Evolutionary conservation across 306 rosid species (phyloP).

Genomic region (Pterocarpus macrocarpus): DNA sequence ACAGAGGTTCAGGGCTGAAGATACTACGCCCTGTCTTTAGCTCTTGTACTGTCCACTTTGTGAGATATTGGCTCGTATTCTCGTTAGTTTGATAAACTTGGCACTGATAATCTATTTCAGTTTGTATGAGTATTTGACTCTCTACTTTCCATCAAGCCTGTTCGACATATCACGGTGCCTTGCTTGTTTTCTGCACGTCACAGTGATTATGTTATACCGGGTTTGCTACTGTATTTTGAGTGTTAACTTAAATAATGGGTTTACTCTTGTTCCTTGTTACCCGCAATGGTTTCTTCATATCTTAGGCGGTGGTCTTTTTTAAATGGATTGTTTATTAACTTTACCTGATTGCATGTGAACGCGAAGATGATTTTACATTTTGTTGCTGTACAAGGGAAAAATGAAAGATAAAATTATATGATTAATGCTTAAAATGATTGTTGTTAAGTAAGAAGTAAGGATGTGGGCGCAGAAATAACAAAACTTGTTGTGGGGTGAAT

Average conservation of each 20-base stretch:
- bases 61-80: conserved; percentile 50
- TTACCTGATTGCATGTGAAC: too few species aligned
- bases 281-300: neutral
- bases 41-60: conserved; percentile 25
- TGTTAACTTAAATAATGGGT: conserved; percentile 46
- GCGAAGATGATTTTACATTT: too few species aligned
- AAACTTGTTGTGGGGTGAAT: too few species aligned
- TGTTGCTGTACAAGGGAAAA: too few species aligned
- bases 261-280: neutral
- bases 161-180: conserved; percentile 22
- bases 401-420: too few species aligned
- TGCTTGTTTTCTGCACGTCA: conserved; percentile 18
- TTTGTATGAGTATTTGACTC: conserved; percentile 27
- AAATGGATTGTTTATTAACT: too few species aligned
- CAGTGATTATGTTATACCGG: conserved; percentile 36
- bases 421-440: too few species aligned
- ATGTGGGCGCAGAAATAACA: too few species aligned
- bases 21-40: conserved; percentile 2
- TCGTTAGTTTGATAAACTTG: conserved; percentile 33
- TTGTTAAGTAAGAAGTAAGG: neutral
- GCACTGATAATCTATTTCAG: conserved; percentile 33
- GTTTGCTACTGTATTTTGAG: conserved; percentile 27
- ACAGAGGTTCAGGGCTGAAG: conserved; percentile 36
- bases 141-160: neutral
- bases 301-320: neutral